Evolutionary conservation across 2,329 filamentous ascomycete species (phyloP).

Genomic region (Albophoma yamanashiensis): DNA sequence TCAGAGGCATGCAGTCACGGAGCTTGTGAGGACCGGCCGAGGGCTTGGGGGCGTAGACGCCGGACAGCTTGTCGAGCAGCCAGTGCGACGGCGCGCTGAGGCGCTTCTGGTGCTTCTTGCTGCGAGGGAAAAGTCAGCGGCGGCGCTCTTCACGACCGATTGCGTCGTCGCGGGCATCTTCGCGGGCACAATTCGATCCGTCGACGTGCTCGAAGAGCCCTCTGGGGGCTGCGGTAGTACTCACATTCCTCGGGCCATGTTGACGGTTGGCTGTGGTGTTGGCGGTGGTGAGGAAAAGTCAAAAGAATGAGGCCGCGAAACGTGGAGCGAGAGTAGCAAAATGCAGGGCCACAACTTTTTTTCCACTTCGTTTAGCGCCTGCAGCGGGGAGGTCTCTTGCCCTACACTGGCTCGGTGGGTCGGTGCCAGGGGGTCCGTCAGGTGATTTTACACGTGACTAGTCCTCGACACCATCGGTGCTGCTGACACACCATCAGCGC

Average conservation of each 20-base stretch:
- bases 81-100: constrained; percentile 98
- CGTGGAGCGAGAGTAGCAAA: constrained; percentile 14
- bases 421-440: neutral
- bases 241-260: constrained; percentile 57
- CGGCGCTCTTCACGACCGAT: neutral
- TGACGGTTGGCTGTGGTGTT: constrained; percentile 31
- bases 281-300: constrained; percentile 23
- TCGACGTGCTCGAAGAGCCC: neutral
- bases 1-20: constrained; percentile 95
- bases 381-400: constrained; percentile 20
- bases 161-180: neutral
- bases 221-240: constrained; percentile 19
- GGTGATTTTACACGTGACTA: constrained; percentile 2
- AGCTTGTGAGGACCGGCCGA: constrained; percentile 95
- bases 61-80: constrained; percentile 99
- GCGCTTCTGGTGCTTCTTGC: constrained; percentile 99
- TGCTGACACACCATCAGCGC: neutral
- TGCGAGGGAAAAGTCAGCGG: constrained; percentile 24
- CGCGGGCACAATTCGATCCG: neutral
- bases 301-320: constrained; percentile 12
- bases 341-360: constrained; percentile 20
- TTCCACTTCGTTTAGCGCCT: constrained; percentile 9
- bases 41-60: constrained; percentile 63
- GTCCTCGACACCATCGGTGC: neutral
- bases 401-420: constrained; percentile 14